Conservation (phyloP, 164 flowering plant genomes). For the Magnolia kwangsiensis region DNA sequence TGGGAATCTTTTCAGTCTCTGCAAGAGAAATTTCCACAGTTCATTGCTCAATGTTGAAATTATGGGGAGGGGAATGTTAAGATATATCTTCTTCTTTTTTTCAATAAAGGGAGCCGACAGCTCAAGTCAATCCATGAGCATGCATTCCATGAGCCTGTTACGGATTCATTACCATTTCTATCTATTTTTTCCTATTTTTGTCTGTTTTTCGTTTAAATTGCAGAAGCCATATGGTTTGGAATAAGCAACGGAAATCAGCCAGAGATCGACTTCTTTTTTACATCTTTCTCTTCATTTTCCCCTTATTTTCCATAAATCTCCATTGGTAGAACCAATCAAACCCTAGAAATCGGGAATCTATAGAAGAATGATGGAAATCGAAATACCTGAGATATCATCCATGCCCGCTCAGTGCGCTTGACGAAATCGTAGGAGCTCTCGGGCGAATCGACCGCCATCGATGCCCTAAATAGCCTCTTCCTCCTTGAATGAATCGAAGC, state of each 20-base stretch:
- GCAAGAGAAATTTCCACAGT: neutral
- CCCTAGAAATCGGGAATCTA: neutral
- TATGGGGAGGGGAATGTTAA: neutral
- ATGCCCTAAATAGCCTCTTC: slow-evolving; percentile 34
- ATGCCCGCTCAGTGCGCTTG: slow-evolving; percentile 70
- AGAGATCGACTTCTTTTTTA: too few relatives aligned
- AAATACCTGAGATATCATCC: slow-evolving; percentile 72
- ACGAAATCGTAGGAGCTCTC: slow-evolving; percentile 64
- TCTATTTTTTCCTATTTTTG: too few relatives aligned
- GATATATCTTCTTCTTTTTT: too few relatives aligned
- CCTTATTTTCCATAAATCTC: too few relatives aligned
- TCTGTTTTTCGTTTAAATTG: too few relatives aligned
- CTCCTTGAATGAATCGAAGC: neutral
- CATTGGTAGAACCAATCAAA: neutral
- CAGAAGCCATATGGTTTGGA: too few relatives aligned
- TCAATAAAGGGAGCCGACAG: too few relatives aligned
- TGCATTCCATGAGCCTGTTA: too few relatives aligned
- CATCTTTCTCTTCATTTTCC: too few relatives aligned
- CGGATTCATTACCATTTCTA: too few relatives aligned
- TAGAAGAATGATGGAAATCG: neutral
- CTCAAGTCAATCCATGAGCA: too few relatives aligned
- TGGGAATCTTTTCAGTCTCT: neutral
- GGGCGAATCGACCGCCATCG: slow-evolving; percentile 52
- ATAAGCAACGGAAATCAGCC: too few relatives aligned
- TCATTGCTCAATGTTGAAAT: neutral